Evolutionary conservation across 2,329 filamentous ascomycete species (phyloP).

Genomic region (Cladosporium colombiae): DNA sequence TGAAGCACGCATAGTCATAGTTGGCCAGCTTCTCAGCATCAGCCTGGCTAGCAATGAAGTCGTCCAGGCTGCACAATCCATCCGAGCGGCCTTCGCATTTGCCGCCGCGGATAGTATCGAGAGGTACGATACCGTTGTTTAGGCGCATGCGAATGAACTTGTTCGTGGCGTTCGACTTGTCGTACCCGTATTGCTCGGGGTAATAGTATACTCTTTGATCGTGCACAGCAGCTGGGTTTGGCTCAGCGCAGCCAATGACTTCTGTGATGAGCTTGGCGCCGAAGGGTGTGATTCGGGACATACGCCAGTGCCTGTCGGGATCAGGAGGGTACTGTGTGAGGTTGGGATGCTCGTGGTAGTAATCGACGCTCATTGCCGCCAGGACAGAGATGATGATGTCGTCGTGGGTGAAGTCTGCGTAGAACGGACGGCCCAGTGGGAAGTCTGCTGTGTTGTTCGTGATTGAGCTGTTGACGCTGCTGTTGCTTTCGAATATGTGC

Average conservation of each 20-base stretch:
- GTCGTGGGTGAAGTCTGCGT: constrained; percentile 57
- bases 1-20: constrained; percentile 52
- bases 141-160: constrained; percentile 54
- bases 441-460: constrained; percentile 50
- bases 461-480: constrained; percentile 54
- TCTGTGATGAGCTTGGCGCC: constrained; percentile 58
- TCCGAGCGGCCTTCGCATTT: constrained; percentile 46
- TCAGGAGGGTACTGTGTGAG: constrained; percentile 47
- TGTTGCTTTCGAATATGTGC: constrained; percentile 51
- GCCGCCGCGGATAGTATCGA: constrained; percentile 52
- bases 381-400: constrained; percentile 54
- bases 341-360: constrained; percentile 52
- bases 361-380: constrained; percentile 56
- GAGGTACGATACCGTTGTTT: constrained; percentile 52
- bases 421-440: constrained; percentile 52
- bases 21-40: constrained; percentile 44
- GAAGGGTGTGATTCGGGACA: constrained; percentile 57
- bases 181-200: constrained; percentile 49
- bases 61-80: constrained; percentile 47
- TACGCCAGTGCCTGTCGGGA: constrained; percentile 49
- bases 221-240: constrained; percentile 44
- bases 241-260: constrained; percentile 52
- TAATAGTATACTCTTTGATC: constrained; percentile 45
- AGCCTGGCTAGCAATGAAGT: constrained; percentile 47
- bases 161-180: constrained; percentile 41